Evolutionary conservation across 2,329 filamentous ascomycete species (phyloP), one percentile per base, ranked within the genome.

Genomic region (Colletotrichum viniferum): DNA sequence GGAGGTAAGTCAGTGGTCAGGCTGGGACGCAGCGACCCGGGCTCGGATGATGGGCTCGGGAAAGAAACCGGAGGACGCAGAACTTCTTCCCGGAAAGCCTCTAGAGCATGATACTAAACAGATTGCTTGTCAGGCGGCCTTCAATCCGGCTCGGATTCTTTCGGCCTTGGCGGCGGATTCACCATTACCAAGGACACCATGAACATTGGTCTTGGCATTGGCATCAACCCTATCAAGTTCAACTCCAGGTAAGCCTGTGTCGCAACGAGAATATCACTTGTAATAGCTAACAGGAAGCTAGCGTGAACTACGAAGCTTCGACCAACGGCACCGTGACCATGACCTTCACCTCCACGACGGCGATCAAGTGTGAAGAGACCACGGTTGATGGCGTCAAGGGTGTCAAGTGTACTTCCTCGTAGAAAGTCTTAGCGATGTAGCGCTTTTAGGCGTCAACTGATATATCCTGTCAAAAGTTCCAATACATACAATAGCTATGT

Each of bases 151-250:
- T 75, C 73, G 4, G 73, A 75, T 21, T 48, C 73, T 21, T 75
- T 75, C 24, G 73, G 73, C 9, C 73, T 75, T 18, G 73, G 73
- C 4, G 73, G 73, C 14, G 73, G 73, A 6, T 73, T 75, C 69
- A 73, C 69, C 9, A 69, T 75, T 18, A 75, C 69, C 43, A 56
- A 75, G 58, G 70, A 73, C 26, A 73, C n/a, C 26, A 75, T 75
- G 73, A 69, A 48, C 28, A 32, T 75, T 18, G 73, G 73, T 12
- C 58, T 75, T 5, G 73, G 69, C 4, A 73, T 75, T 7, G 73
- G 73, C 7, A 24, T 75, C 58, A 63, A 64, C 21, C 63, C 73
- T 1, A 48, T 73, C 9, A 63, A 67, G 6, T 69, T 75, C 43
- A 75, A 63, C 24, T 68, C 73, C 14, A 64, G 43, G 73, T 75